Percentiles rank a stretch among this genome's conserved stretches.
Evolutionary conservation across 257 asterid genomes (phyloP).

Genomic region (Pogostemon cablin): DNA sequence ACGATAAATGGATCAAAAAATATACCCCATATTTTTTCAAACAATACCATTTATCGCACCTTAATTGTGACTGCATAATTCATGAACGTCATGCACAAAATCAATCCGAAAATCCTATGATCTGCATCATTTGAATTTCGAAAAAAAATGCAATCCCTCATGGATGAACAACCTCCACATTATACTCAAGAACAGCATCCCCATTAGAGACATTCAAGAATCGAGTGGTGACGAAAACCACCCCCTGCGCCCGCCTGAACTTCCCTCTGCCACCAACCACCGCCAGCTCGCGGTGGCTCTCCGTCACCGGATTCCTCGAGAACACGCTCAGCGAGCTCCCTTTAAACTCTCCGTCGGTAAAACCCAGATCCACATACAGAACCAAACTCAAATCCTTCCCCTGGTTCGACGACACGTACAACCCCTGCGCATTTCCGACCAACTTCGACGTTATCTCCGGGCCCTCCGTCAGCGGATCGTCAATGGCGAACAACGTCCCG

Average conservation of each 20-base stretch:
- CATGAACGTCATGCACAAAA: too few species aligned
- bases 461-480: constrained; percentile 45
- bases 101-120: too few species aligned
- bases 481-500: constrained; percentile 37
- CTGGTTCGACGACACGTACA: constrained; percentile 41
- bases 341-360: constrained; percentile 41
- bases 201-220: constrained; percentile 38
- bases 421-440: constrained; percentile 46
- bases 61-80: too few species aligned
- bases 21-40: too few species aligned
- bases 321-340: constrained; percentile 55
- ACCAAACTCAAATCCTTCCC: constrained; percentile 35
- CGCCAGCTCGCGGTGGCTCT: constrained; percentile 47
- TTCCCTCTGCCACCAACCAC: constrained; percentile 56
- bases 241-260: constrained; percentile 49
- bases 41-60: too few species aligned
- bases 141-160: not conserved
- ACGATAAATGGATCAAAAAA: too few species aligned
- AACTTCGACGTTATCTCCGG: constrained; percentile 42
- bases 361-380: constrained; percentile 40
- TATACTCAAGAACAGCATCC: constrained; percentile 51
- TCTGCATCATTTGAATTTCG: not conserved
- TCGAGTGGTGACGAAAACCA: constrained; percentile 36
- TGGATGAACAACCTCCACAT: constrained; percentile 47
- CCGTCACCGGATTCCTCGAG: constrained; percentile 57